phyloP scores from a whole-genome alignment of 1,284 basidiomycete genomes.

The Butyriboletus appendiculatus region DNA sequence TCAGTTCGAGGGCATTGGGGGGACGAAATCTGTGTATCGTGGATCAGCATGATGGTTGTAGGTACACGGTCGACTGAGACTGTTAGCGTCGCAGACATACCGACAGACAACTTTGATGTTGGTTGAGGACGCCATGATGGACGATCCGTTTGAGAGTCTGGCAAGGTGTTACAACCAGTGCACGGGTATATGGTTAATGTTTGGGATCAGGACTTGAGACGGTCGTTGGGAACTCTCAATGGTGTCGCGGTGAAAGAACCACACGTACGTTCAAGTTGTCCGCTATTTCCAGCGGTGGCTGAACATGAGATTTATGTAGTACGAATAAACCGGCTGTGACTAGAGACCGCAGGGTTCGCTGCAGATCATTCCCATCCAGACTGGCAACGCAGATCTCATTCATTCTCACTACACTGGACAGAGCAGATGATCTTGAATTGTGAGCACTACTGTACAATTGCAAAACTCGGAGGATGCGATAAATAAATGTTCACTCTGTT shows the following conservation, averaged over 20 bases:
- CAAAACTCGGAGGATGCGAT: neutral
- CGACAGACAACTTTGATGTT: constrained; percentile 96
- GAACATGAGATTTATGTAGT: constrained; percentile 17
- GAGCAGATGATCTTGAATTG: constrained; percentile 10
- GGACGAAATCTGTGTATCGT: constrained; percentile 81
- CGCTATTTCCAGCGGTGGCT: constrained; percentile 32
- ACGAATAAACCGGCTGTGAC: neutral
- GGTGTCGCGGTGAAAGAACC: constrained; percentile 23
- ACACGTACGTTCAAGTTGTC: constrained; percentile 20
- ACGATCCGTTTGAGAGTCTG: constrained; percentile 28
- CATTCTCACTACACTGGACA: neutral
- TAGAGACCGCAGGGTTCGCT: neutral
- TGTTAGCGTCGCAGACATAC: constrained; percentile 45
- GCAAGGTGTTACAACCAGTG: constrained; percentile 10
- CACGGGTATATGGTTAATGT: constrained; percentile 19
- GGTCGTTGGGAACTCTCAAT: constrained; percentile 6
- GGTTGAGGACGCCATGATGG: constrained; percentile 69
- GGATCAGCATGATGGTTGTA: constrained; percentile 6
- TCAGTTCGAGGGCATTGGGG: constrained; percentile 88
- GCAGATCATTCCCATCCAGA: constrained; percentile 9
- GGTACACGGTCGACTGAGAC: neutral
- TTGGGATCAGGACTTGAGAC: constrained; percentile 10
- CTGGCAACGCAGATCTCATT: neutral
- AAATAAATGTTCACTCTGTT: constrained; percentile 7
- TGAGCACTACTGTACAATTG: constrained; percentile 27